phyloP scores from a whole-genome alignment of 352 stramenopile genomes.

The Phytophthora syringae region DNA sequence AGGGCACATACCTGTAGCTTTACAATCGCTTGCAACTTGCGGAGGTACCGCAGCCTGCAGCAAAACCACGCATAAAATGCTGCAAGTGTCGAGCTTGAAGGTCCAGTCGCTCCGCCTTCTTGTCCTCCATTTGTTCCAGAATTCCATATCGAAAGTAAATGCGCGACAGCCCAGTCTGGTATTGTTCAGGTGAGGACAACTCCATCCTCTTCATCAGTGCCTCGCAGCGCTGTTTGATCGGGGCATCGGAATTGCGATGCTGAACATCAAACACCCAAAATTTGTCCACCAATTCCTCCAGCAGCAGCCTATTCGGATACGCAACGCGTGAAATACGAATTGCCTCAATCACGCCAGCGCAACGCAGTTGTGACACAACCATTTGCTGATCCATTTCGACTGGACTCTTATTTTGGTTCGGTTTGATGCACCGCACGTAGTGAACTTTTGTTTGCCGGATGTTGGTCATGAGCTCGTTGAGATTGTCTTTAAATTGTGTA shows the following conservation, averaged over 20 bases:
- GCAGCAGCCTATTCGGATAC: slow-evolving; percentile 96
- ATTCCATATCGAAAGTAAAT: slow-evolving; percentile 88
- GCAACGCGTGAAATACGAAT: slow-evolving; percentile 97
- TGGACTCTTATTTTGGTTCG: slow-evolving; percentile 95
- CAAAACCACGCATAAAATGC: slow-evolving; percentile 74
- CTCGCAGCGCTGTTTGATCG: slow-evolving; percentile 55
- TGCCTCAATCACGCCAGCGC: slow-evolving; percentile 98
- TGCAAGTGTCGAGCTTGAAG: slow-evolving; percentile 68
- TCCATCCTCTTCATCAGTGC: slow-evolving; percentile 67
- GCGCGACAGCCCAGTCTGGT: slow-evolving; percentile 75
- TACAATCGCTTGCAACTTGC: slow-evolving; percentile 72
- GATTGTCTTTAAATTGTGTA: slow-evolving; percentile 90
- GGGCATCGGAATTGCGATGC: slow-evolving; percentile 44
- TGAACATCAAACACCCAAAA: slow-evolving; percentile 77
- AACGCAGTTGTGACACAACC: slow-evolving; percentile 96
- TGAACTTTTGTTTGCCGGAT: slow-evolving; percentile 96
- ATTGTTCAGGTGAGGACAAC: slow-evolving; percentile 74
- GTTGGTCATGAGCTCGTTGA: slow-evolving; percentile 93
- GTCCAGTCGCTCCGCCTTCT: slow-evolving; percentile 62
- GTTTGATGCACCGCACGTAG: slow-evolving; percentile 99
- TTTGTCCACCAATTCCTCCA: slow-evolving; percentile 84
- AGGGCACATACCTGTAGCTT: slow-evolving; percentile 66
- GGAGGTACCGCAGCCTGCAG: slow-evolving; percentile 64
- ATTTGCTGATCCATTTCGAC: slow-evolving; percentile 89
- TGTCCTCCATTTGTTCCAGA: slow-evolving; percentile 82